A percentile compares a stretch with the other conserved stretches of the same genome.
These are phyloP conservation scores for Paraconiothyrium brasiliense DNA, from an alignment of 2,329 filamentous ascomycete genomes.

Conservation along the genomic window DNA sequence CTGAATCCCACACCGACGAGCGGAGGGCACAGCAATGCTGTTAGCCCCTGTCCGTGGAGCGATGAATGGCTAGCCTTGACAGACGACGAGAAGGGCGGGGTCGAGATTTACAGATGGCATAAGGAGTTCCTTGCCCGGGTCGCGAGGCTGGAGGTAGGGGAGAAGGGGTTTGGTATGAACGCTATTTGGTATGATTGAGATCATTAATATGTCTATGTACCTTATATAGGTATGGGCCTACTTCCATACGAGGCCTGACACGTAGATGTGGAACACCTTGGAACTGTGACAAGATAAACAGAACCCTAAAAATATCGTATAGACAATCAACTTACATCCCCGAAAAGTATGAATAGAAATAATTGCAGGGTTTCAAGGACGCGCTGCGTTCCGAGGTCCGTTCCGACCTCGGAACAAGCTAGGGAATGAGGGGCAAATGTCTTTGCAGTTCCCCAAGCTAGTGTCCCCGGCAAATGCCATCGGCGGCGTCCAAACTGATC, in stretches of 20 bases:
- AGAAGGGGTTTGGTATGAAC: slow-evolving; percentile 96
- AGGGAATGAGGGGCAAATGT: slow-evolving; percentile 28
- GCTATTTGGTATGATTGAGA: slow-evolving; percentile 88
- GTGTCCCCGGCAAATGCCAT: slow-evolving; percentile 46
- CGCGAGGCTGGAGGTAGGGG: slow-evolving; percentile 77
- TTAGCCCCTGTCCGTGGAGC: slow-evolving; percentile 82
- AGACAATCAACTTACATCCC: not conserved
- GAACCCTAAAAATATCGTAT: not conserved
- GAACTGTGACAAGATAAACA: not conserved
- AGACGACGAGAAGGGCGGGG: slow-evolving; percentile 85
- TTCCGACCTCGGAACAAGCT: slow-evolving; percentile 37
- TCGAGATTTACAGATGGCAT: slow-evolving; percentile 88
- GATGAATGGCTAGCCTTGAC: slow-evolving; percentile 92
- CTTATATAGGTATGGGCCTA: not conserved
- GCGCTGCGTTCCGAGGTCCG: slow-evolving; percentile 27
- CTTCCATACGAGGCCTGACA: not conserved
- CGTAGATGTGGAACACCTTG: not conserved
- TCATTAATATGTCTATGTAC: not conserved
- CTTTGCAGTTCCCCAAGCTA: slow-evolving; percentile 20
- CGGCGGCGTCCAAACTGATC: slow-evolving; percentile 29
- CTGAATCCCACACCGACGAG: slow-evolving; percentile 86
- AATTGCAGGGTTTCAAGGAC: not conserved
- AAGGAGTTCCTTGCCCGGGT: slow-evolving; percentile 83
- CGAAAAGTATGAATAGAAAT: not conserved
- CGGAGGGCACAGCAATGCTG: slow-evolving; percentile 87